Percentiles rank a stretch among this genome's conserved stretches.
Evolutionary conservation across 371 early-diverging fungal species (phyloP).

Genomic region (Rhizopus arrhizus): DNA sequence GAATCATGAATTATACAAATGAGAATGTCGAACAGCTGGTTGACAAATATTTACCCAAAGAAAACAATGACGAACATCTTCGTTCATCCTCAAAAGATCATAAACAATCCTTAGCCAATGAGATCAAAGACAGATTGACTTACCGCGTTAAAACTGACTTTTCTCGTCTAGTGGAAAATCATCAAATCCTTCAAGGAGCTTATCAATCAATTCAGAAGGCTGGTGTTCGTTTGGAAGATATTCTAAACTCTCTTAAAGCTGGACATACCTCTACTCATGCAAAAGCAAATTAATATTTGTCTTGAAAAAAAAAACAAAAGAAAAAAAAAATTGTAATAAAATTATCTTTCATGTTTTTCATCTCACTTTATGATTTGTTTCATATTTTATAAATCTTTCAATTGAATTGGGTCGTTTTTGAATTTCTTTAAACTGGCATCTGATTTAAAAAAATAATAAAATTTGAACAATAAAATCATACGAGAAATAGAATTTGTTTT

Average conservation of each 20-base stretch:
- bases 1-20: slow-evolving; percentile 35
- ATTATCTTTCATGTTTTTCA: slow-evolving; percentile 52
- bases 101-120: slow-evolving; percentile 32
- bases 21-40: slow-evolving; percentile 41
- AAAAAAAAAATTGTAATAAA: slow-evolving; percentile 42
- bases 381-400: no score
- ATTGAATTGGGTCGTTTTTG: no score
- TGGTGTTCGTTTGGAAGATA: slow-evolving; percentile 30
- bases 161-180: slow-evolving; percentile 34
- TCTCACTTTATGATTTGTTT: no score
- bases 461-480: slow-evolving; percentile 29
- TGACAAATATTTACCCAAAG: slow-evolving; percentile 46
- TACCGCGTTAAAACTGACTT: slow-evolving; percentile 30
- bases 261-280: slow-evolving; percentile 28
- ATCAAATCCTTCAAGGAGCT: slow-evolving; percentile 32
- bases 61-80: slow-evolving; percentile 4
- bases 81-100: slow-evolving; percentile 24
- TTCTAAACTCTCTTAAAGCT: slow-evolving; percentile 39
- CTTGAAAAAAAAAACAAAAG: slow-evolving; percentile 34
- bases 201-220: slow-evolving; percentile 25
- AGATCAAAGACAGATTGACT: slow-evolving; percentile 27
- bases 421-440: slow-evolving; percentile 35
- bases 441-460: slow-evolving; percentile 50
- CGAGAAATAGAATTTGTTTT: slow-evolving; percentile 21
- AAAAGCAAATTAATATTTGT: slow-evolving; percentile 33